A percentile compares a stretch with the other conserved stretches of the same genome.
Evolutionary conservation across 116 monocot species (phyloP).

Genomic region (Iris pallida): DNA sequence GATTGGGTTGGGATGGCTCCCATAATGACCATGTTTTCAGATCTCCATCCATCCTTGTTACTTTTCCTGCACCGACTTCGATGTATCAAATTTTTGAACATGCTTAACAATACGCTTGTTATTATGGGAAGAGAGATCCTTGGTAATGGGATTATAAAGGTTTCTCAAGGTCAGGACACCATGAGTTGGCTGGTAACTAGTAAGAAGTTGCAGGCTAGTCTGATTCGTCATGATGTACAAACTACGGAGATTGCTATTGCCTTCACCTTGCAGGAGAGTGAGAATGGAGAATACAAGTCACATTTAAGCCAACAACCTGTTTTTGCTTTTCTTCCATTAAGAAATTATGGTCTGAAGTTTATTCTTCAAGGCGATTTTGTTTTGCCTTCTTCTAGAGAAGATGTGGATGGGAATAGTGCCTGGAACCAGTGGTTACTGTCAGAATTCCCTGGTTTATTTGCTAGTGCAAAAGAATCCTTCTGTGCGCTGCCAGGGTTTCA

Average conservation of each 20-base stretch:
- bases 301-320: constrained; percentile 76
- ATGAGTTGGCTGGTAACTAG: constrained; percentile 89
- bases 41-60: constrained; percentile 93
- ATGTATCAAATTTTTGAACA: constrained; percentile 81
- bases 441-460: constrained; percentile 83
- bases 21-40: constrained; percentile 78
- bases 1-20: constrained; percentile 38
- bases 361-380: constrained; percentile 99
- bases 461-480: constrained; percentile 66
- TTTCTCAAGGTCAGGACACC: constrained; percentile 71
- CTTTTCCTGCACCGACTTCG: constrained; percentile 80
- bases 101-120: constrained; percentile 47
- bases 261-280: constrained; percentile 73
- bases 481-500: constrained; percentile 74
- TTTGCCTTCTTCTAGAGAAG: constrained; percentile 97
- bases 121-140: constrained; percentile 64
- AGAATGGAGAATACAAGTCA: constrained; percentile 57
- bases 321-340: constrained; percentile 95
- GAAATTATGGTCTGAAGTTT: constrained; percentile 93
- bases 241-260: constrained; percentile 89
- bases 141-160: constrained; percentile 75
- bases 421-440: constrained; percentile 99
- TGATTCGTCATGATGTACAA: constrained; percentile 63
- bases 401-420: constrained; percentile 91
- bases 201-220: constrained; percentile 44